These are phyloP conservation scores for Suhomyces bribrorum DNA, from an alignment of 1,139 yeast species.

Conservation along the genomic window DNA sequence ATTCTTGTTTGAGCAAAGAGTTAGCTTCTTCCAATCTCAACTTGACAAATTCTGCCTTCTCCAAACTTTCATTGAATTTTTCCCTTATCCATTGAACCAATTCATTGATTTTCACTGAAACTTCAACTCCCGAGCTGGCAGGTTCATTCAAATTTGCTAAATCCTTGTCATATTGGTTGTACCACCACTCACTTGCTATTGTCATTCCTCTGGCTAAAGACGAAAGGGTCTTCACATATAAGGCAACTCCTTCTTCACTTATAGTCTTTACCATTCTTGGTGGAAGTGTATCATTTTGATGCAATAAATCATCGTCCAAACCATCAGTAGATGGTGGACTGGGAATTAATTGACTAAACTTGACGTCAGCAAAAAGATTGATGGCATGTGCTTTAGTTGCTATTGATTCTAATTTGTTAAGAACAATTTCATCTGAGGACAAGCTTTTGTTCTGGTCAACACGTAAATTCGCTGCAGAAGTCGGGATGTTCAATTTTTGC, in stretches of 20 bases:
- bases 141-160: not conserved
- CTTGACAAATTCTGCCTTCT: conserved; percentile 79
- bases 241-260: conserved; percentile 83
- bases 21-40: conserved; percentile 56
- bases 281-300: conserved; percentile 51
- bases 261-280: conserved; percentile 59
- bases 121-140: conserved; percentile 15
- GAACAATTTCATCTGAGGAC: conserved; percentile 39
- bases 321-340: conserved; percentile 62
- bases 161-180: conserved; percentile 37
- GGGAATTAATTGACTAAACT: conserved; percentile 81
- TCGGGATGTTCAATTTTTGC: conserved; percentile 39
- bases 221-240: conserved; percentile 82
- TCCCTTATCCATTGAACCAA: conserved; percentile 93
- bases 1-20: conserved; percentile 21
- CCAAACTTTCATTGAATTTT: conserved; percentile 83
- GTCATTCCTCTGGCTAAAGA: conserved; percentile 84
- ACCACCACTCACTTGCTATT: conserved; percentile 89
- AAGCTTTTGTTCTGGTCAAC: conserved; percentile 11
- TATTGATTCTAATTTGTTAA: conserved; percentile 62
- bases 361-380: conserved; percentile 86
- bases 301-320: conserved; percentile 42
- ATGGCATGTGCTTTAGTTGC: conserved; percentile 92
- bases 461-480: conserved; percentile 15
- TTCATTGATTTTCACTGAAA: conserved; percentile 59